Evolutionary conservation across 495 filamentous ascomycete species (phyloP).

Genomic region (Trichoderma reesei): DNA sequence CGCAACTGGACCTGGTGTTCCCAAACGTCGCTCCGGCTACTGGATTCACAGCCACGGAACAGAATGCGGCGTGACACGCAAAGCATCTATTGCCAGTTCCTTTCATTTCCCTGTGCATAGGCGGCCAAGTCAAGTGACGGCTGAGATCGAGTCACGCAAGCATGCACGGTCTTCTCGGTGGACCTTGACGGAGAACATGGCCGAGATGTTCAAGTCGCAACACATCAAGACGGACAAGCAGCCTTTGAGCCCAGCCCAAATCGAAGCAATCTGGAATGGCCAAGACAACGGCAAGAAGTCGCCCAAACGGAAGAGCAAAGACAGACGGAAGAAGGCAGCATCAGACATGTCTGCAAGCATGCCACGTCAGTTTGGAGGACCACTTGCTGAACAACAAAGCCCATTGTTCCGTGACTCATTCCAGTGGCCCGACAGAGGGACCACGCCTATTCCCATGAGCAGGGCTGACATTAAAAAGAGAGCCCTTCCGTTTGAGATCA

Average conservation of each 20-base stretch:
- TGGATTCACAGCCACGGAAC: neutral
- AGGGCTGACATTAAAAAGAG: conserved; percentile 2
- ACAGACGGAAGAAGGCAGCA: neutral
- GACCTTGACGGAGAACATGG: conserved; percentile 2
- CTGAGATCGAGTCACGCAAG: neutral
- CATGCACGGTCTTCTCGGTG: conserved; percentile 5
- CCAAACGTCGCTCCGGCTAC: neutral
- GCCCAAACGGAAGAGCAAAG: neutral
- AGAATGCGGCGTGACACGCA: neutral
- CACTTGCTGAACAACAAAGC: neutral
- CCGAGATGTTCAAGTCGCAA: neutral
- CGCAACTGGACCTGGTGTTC: neutral
- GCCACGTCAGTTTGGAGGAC: neutral
- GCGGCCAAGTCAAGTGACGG: neutral
- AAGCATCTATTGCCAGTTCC: neutral
- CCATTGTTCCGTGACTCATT: neutral
- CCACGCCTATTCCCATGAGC: neutral
- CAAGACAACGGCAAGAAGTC: neutral
- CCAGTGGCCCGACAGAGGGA: neutral
- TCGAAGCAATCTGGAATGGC: conserved; percentile 4
- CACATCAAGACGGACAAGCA: neutral
- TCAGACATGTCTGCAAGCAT: neutral
- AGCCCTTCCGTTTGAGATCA: neutral
- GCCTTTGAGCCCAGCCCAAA: neutral
- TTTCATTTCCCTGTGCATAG: neutral